Conservation (phyloP, 495 filamentous ascomycete species). For the Pyrenula aspistea region DNA sequence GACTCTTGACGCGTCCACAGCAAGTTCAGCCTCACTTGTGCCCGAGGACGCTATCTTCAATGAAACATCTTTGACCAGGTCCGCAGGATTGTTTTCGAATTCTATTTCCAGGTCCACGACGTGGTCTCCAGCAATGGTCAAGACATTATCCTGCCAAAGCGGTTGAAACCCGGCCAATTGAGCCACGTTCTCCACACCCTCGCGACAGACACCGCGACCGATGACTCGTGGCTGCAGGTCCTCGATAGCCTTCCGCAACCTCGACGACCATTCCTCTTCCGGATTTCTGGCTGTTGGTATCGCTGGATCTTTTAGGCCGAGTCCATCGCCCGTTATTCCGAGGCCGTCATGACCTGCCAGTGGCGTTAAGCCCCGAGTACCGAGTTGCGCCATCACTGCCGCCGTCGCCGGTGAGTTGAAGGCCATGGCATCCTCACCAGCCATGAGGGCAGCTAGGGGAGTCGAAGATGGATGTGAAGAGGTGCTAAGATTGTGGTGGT, state of each 20-base stretch:
- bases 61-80: slow-evolving; percentile 32
- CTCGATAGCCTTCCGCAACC: slow-evolving; percentile 34
- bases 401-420: slow-evolving; percentile 35
- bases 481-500: slow-evolving; percentile 14
- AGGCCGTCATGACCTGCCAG: slow-evolving; percentile 28
- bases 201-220: slow-evolving; percentile 54
- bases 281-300: slow-evolving; percentile 30
- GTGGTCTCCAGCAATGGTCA: slow-evolving; percentile 58
- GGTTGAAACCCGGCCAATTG: slow-evolving; percentile 63
- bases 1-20: slow-evolving; percentile 35
- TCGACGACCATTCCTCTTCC: slow-evolving; percentile 40
- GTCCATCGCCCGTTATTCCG: slow-evolving; percentile 25
- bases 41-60: slow-evolving; percentile 21
- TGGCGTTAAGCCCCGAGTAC: slow-evolving; percentile 28
- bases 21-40: slow-evolving; percentile 27
- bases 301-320: slow-evolving; percentile 30
- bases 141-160: slow-evolving; percentile 54
- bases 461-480: slow-evolving; percentile 31
- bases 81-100: slow-evolving; percentile 25
- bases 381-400: slow-evolving; percentile 27
- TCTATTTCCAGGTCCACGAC: slow-evolving; percentile 40
- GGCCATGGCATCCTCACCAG: slow-evolving; percentile 27
- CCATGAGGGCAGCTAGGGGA: slow-evolving; percentile 21
- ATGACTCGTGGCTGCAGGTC: slow-evolving; percentile 28
- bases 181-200: slow-evolving; percentile 67